Evolutionary conservation across 1,284 basidiomycete species (phyloP), one percentile per base, ranked within the genome.

Genomic region (Flammula alnicola): DNA sequence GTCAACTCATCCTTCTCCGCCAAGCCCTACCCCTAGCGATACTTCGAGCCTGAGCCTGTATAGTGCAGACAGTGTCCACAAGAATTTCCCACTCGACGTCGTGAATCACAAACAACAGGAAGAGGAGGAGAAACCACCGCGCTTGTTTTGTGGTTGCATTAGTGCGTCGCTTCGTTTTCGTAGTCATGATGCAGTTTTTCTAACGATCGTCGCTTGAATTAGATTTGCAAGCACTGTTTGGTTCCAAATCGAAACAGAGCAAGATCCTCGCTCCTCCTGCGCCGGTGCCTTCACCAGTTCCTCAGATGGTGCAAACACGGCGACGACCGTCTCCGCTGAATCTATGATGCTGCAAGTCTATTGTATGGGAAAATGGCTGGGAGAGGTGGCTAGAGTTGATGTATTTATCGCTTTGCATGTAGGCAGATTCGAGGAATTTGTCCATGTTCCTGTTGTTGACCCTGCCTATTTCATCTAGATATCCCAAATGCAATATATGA

Each of bases 1-100:
- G 57, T 45, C 52, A 19, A 38, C 38, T 20, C 46, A 44, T 1
- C 41, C 54, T 14, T 43, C 47, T 5, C 54, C 55, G 11, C 47
- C 54, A 3, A 61, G 59, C 45, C 55, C 57, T 10, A 59, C 57
- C n/a, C 57, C 55, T 8, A 61, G 59, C 50, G 50, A 54, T 33
- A 52, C 59, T 3, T 59, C 56, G 9, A 63, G 57, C 36, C 35
- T 61, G 45, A 58, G 56, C 45, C 33, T 63, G 39, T 62, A 62
- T 41, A 61, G 57, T 25, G 47, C 59, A n/a, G 59, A 61, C 5
- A 59, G 53, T 36, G 52, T 47, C n/a, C 35, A 45, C 8, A 63
- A 61, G 48, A 58, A 50, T 9, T 59, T 62, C 40, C 54, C 57
- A 10, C 46, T 62, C 5, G 52, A 52, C 11, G 54, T 54, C 11